Percentiles rank a stretch among this genome's conserved stretches.
Conservation (phyloP, 139 green algal species). For the Chlamydomonas sp. region DNA sequence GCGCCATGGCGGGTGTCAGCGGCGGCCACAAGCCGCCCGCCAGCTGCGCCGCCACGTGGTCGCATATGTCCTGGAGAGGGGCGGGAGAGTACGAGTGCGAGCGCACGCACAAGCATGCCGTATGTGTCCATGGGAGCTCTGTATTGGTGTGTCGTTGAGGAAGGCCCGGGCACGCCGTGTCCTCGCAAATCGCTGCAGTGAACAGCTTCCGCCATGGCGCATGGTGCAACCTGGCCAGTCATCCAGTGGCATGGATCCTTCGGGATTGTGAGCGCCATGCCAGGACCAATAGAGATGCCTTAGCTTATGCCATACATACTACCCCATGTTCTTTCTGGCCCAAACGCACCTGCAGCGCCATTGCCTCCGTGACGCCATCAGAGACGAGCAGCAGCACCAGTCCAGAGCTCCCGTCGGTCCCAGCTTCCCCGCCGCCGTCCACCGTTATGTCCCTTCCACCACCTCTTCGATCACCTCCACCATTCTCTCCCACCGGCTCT, state of each 20-base stretch:
- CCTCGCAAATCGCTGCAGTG: too few species aligned
- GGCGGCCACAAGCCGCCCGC: background rate
- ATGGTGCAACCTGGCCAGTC: too few species aligned
- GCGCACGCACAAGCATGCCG: background rate
- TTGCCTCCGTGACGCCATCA: constrained; percentile 59
- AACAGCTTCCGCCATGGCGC: too few species aligned
- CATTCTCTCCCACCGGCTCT: background rate
- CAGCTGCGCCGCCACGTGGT: constrained; percentile 42
- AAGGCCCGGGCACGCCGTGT: too few species aligned
- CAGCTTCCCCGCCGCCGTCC: background rate
- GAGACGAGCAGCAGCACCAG: constrained; percentile 54
- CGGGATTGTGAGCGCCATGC: background rate
- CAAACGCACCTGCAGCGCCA: constrained; percentile 22
- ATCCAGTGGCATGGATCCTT: too few species aligned
- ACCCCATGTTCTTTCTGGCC: background rate
- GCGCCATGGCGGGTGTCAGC: constrained; percentile 14
- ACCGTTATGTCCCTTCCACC: background rate
- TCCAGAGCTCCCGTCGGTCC: background rate
- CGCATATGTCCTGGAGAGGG: constrained; percentile 42
- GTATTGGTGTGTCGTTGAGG: too few species aligned
- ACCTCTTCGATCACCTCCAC: background rate
- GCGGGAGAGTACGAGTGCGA: background rate
- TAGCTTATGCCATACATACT: background rate
- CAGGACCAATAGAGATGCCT: background rate
- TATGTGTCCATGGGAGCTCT: too few species aligned